phyloP scores from a whole-genome alignment of 371 early-diverging fungal species.

The Actinomortierella ambigua region DNA sequence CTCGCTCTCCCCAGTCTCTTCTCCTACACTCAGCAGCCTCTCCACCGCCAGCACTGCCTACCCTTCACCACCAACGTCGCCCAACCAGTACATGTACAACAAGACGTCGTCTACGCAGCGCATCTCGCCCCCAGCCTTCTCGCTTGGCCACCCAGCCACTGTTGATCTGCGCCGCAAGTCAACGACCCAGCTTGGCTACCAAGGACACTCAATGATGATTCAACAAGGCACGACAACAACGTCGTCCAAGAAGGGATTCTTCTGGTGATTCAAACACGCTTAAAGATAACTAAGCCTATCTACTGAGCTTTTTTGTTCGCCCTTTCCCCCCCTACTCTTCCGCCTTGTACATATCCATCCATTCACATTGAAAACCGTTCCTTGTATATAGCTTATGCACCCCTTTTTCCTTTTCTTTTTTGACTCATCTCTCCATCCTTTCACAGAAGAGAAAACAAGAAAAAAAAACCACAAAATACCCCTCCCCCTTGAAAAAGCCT shows the following conservation, averaged over 20 bases:
- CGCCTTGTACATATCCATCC: background rate
- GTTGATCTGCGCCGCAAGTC: constrained; percentile 43
- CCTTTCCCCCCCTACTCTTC: background rate
- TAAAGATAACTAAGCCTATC: background rate
- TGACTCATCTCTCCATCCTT: background rate
- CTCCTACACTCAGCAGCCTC: constrained; percentile 23
- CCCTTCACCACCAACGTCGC: constrained; percentile 16
- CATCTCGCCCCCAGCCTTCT: constrained; percentile 35
- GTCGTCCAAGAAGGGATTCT: constrained; percentile 26
- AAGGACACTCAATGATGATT: constrained; percentile 11
- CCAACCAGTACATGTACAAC: constrained; percentile 31
- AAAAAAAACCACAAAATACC: constrained; percentile 2
- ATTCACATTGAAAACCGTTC: background rate
- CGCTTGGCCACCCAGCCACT: constrained; percentile 30
- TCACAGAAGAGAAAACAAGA: background rate
- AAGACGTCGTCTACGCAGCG: constrained; percentile 27
- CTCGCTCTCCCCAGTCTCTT: constrained; percentile 29
- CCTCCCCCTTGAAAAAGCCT: background rate
- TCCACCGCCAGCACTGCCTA: constrained; percentile 9
- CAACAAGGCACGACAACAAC: constrained; percentile 1
- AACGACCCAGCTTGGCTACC: constrained; percentile 18
- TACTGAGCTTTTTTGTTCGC: background rate
- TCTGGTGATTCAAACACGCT: constrained; percentile 13
- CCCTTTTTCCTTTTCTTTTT: background rate
- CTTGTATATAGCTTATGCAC: background rate